Conservation (phyloP, 2,329 filamentous ascomycete species). For the Onygenales sp. region DNA sequence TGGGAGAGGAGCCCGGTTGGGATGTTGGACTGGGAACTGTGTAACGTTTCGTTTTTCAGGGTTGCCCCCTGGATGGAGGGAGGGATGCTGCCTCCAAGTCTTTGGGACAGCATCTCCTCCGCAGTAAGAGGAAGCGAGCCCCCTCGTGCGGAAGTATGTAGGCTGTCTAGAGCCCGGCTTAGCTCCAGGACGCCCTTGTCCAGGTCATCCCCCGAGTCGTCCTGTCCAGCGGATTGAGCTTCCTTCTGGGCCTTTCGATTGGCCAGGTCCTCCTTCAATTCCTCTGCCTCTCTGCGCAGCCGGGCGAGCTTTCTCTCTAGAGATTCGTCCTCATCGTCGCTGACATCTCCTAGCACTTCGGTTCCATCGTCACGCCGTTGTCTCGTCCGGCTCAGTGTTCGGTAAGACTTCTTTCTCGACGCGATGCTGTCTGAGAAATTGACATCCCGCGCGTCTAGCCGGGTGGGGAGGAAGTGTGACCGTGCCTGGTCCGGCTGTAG, state of each 20-base stretch:
- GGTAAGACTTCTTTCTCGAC: slow-evolving; percentile 75
- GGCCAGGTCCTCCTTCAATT: slow-evolving; percentile 48
- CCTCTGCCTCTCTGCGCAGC: slow-evolving; percentile 72
- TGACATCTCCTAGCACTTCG: slow-evolving; percentile 62
- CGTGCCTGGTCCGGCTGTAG: slow-evolving; percentile 73
- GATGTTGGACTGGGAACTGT: slow-evolving; percentile 9
- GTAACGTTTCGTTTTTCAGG: slow-evolving; percentile 5
- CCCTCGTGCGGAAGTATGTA: slow-evolving; percentile 34
- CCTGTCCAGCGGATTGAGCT: slow-evolving; percentile 39
- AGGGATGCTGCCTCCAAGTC: slow-evolving; percentile 15
- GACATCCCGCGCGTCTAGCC: slow-evolving; percentile 65
- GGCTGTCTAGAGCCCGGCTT: slow-evolving; percentile 60
- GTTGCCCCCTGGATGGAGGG: neutral
- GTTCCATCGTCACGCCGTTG: slow-evolving; percentile 37
- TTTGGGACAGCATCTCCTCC: slow-evolving; percentile 26
- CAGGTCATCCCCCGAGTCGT: slow-evolving; percentile 26
- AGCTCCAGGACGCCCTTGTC: slow-evolving; percentile 57
- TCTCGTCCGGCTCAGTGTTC: slow-evolving; percentile 58
- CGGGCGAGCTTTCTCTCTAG: slow-evolving; percentile 72
- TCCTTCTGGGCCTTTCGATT: slow-evolving; percentile 44
- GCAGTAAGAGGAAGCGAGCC: slow-evolving; percentile 20
- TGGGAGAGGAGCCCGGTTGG: slow-evolving; percentile 56
- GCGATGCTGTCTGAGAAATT: slow-evolving; percentile 87
- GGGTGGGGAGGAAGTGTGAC: slow-evolving; percentile 64
- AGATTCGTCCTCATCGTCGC: slow-evolving; percentile 69